Evolutionary conservation across 345 rosid species (phyloP).

Genomic region (Excoecaria agallocha): DNA sequence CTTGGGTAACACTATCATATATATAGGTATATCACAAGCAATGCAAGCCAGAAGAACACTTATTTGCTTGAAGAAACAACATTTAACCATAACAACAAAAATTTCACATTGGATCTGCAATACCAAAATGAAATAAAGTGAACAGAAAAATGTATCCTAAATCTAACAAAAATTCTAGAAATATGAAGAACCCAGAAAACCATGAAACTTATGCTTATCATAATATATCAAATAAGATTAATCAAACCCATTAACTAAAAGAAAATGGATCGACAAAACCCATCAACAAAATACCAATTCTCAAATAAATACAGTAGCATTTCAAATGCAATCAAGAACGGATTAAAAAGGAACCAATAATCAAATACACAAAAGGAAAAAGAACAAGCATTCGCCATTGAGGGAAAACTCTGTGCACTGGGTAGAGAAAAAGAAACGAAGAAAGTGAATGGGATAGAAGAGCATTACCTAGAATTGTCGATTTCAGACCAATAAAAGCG

Average conservation of each 20-base stretch:
- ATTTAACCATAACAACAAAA: background rate
- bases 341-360: background rate
- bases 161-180: background rate
- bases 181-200: background rate
- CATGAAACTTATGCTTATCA: background rate
- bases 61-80: background rate
- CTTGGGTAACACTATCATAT: too few species aligned
- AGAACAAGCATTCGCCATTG: background rate
- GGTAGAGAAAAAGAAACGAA: background rate
- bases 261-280: conserved; percentile 34
- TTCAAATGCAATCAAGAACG: conserved; percentile 6
- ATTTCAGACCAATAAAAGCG: background rate
- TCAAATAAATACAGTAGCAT: background rate
- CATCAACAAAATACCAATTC: conserved; percentile 9
- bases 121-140: background rate
- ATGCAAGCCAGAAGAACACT: too few species aligned
- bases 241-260: conserved; percentile 1
- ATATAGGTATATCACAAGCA: too few species aligned
- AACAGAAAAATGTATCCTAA: background rate
- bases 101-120: background rate
- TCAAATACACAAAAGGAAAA: background rate
- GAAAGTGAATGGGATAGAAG: background rate
- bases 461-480: conserved; percentile 45
- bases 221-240: background rate
- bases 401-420: background rate